These are phyloP conservation scores for Ceratocystis ficicola DNA, from an alignment of 2,329 filamentous ascomycete genomes.

Conservation along the genomic window DNA sequence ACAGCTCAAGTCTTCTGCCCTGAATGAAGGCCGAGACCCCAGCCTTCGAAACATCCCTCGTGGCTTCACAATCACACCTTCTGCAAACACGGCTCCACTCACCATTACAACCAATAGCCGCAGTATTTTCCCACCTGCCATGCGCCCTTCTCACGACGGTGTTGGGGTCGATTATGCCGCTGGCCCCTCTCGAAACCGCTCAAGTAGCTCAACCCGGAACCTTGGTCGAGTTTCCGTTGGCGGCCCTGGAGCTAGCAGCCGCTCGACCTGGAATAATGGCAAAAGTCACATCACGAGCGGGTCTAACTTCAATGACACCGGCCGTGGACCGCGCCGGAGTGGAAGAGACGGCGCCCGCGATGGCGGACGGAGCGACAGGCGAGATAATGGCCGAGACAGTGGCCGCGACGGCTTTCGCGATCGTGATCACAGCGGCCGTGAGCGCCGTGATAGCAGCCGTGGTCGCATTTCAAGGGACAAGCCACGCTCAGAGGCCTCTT, in stretches of 20 bases:
- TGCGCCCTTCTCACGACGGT: conserved; percentile 6
- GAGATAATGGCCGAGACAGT: neutral
- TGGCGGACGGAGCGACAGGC: neutral
- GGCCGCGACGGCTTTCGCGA: neutral
- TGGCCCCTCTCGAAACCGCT: conserved; percentile 13
- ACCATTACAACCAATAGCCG: conserved; percentile 11
- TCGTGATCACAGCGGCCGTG: neutral
- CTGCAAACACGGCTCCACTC: neutral
- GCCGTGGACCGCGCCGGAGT: conserved; percentile 3
- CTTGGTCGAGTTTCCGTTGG: conserved; percentile 7
- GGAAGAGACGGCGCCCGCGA: neutral
- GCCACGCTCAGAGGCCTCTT: neutral
- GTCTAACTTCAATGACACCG: neutral
- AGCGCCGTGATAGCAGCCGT: neutral
- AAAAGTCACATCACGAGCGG: neutral
- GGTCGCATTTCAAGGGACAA: neutral
- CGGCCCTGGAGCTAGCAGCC: neutral
- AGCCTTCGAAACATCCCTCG: neutral
- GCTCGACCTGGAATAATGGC: neutral
- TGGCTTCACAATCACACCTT: neutral
- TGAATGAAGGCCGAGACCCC: conserved; percentile 11
- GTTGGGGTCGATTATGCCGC: neutral
- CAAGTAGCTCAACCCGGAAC: conserved; percentile 15
- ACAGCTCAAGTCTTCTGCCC: conserved; percentile 2
- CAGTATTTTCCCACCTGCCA: neutral